Percentiles rank a stretch among this genome's conserved stretches.
phyloP scores from a whole-genome alignment of 495 filamentous ascomycete species.

The Aspergillus sclerotioniger region DNA sequence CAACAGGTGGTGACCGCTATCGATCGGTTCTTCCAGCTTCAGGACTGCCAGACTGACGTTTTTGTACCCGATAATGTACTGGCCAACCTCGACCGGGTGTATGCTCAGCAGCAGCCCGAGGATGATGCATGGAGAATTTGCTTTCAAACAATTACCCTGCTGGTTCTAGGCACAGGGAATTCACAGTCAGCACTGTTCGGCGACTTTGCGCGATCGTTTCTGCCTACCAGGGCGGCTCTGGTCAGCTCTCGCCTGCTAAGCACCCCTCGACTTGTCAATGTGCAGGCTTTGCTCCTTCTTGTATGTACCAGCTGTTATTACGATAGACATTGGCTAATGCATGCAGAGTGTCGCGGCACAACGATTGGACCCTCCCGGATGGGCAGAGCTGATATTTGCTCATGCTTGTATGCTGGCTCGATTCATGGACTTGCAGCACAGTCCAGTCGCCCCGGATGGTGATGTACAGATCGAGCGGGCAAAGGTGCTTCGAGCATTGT shows the following conservation, averaged over 20 bases:
- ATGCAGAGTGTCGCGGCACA: constrained; percentile 3
- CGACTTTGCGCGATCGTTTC: constrained; percentile 1
- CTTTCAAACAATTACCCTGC: constrained; percentile 1
- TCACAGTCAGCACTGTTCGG: constrained; percentile 6
- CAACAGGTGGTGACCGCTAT: neutral
- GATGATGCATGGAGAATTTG: constrained; percentile 5
- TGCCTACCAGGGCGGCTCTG: constrained; percentile 2
- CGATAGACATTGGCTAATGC: neutral
- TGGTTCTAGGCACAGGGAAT: neutral
- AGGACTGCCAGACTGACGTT: constrained; percentile 1
- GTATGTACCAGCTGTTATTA: neutral
- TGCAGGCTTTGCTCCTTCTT: constrained; percentile 5
- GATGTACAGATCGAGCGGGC: constrained; percentile 2
- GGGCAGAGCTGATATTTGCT: constrained; percentile 8
- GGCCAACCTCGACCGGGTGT: constrained; percentile 6
- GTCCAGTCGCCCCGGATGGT: neutral
- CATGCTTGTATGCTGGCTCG: constrained; percentile 8
- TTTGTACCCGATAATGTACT: neutral
- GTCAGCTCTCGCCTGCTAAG: constrained; percentile 4
- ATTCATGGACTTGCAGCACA: neutral
- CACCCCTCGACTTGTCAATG: constrained; percentile 4
- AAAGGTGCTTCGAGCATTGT: constrained; percentile 6
- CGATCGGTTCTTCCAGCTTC: neutral
- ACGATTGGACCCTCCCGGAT: constrained; percentile 5
- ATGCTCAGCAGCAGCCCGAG: constrained; percentile 3